These are phyloP conservation scores for Xylaria sp. DNA, from an alignment of 2,329 filamentous ascomycete species.

Conservation along the genomic window DNA sequence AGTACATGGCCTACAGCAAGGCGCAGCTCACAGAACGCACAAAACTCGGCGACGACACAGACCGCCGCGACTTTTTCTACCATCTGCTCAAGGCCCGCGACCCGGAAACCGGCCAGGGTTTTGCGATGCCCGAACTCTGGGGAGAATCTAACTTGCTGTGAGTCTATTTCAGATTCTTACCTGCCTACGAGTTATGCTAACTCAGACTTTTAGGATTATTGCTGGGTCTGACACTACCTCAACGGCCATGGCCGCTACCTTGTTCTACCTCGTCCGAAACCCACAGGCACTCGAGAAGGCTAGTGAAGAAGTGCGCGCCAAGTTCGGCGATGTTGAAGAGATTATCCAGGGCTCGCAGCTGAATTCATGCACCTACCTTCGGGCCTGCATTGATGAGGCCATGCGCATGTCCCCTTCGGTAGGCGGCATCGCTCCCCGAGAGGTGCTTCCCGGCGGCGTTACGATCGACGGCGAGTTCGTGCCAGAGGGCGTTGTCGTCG, in stretches of 20 bases:
- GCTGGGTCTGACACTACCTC: slow-evolving; percentile 78
- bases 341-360: slow-evolving; percentile 64
- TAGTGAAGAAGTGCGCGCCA: slow-evolving; percentile 61
- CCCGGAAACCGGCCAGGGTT: slow-evolving; percentile 74
- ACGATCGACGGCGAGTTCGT: slow-evolving; percentile 63
- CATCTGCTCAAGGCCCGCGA: slow-evolving; percentile 77
- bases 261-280: slow-evolving; percentile 71
- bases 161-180: slow-evolving; percentile 42
- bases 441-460: slow-evolving; percentile 66
- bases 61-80: slow-evolving; percentile 80
- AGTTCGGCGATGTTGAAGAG: slow-evolving; percentile 63
- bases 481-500: slow-evolving; percentile 70
- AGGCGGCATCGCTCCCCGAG: slow-evolving; percentile 68
- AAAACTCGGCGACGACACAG: slow-evolving; percentile 71
- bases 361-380: slow-evolving; percentile 65
- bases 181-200: not conserved
- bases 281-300: slow-evolving; percentile 58
- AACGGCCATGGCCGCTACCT: slow-evolving; percentile 70
- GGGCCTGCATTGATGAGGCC: slow-evolving; percentile 72
- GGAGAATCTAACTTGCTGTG: slow-evolving; percentile 74
- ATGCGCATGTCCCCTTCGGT: slow-evolving; percentile 72
- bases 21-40: slow-evolving; percentile 73
- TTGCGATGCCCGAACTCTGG: slow-evolving; percentile 74
- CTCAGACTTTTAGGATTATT: slow-evolving; percentile 62
- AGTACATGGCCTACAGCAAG: slow-evolving; percentile 77